A percentile compares a stretch with the other conserved stretches of the same genome.
Evolutionary conservation across 345 rosid genomes (phyloP).

Genomic region (Gossypium thurberi): DNA sequence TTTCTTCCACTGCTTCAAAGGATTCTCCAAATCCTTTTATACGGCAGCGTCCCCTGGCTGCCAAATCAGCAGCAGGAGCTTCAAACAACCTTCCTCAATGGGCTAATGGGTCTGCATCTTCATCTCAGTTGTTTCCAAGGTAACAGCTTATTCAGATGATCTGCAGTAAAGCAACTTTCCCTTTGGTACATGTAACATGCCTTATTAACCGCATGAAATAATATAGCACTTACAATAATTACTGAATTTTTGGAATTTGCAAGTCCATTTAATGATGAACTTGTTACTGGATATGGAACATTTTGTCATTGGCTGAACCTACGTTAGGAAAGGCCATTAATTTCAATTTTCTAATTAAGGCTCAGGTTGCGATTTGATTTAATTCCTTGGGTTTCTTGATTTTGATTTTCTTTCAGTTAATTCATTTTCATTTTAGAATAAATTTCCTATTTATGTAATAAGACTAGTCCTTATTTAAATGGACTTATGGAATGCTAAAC

Average conservation of each 20-base stretch:
- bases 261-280: not conserved
- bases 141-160: not conserved
- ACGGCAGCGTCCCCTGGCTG: conserved; percentile 76
- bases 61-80: conserved; percentile 39
- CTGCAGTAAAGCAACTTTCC: not conserved
- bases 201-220: not conserved
- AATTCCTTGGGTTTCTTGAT: no score
- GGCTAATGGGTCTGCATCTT: conserved; percentile 56
- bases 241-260: not conserved
- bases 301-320: not conserved
- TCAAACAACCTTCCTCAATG: conserved; percentile 61
- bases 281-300: not conserved
- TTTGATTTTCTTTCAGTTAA: no score
- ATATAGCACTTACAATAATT: not conserved
- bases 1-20: conserved; percentile 62
- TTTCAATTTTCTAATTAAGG: no score
- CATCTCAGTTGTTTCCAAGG: conserved; percentile 35
- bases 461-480: no score
- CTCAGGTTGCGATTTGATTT: no score
- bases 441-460: no score
- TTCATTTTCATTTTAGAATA: no score
- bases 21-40: conserved; percentile 70
- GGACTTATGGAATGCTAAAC: no score
- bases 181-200: not conserved
- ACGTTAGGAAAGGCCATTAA: no score